A percentile compares a stretch with the other conserved stretches of the same genome.
phyloP scores from a whole-genome alignment of 768 basidiomycete species.

The Lentinula edodes region DNA sequence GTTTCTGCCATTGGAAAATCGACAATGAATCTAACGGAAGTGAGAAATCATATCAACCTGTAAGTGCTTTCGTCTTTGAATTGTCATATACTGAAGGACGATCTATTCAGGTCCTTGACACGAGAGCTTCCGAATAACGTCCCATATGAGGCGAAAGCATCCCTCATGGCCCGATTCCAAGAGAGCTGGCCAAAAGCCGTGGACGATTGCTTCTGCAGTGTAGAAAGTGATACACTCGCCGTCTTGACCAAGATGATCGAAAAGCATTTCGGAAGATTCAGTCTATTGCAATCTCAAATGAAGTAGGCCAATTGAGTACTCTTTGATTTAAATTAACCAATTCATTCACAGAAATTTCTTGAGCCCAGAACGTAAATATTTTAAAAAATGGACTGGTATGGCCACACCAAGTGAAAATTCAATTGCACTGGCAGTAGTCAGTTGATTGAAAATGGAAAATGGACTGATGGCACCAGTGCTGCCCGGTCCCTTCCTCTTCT shows the following conservation, averaged over 20 bases:
- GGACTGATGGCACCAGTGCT: too few species aligned
- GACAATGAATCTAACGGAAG: conserved; percentile 23
- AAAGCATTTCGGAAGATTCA: conserved; percentile 31
- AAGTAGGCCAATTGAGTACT: conserved; percentile 14
- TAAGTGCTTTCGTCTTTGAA: conserved; percentile 11
- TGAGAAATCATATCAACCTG: conserved; percentile 26
- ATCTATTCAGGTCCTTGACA: conserved; percentile 4
- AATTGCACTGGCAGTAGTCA: too few species aligned
- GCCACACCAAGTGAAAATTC: too few species aligned
- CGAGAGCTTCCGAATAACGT: conserved; percentile 24
- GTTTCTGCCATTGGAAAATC: conserved; percentile 10
- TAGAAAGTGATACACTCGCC: conserved; percentile 14
- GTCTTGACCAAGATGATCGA: conserved; percentile 10
- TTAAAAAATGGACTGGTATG: too few species aligned
- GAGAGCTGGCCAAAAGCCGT: conserved; percentile 15
- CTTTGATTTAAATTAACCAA: neutral
- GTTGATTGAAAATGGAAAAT: too few species aligned
- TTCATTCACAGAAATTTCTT: neutral
- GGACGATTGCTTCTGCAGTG: conserved; percentile 4
- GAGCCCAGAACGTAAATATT: neutral
- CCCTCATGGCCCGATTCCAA: conserved; percentile 19
- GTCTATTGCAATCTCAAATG: conserved; percentile 19
- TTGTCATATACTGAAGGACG: neutral
- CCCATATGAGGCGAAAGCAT: conserved; percentile 21
- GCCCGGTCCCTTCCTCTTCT: too few species aligned